phyloP scores from a whole-genome alignment of 768 basidiomycete species.

The Grammothele lineata region DNA sequence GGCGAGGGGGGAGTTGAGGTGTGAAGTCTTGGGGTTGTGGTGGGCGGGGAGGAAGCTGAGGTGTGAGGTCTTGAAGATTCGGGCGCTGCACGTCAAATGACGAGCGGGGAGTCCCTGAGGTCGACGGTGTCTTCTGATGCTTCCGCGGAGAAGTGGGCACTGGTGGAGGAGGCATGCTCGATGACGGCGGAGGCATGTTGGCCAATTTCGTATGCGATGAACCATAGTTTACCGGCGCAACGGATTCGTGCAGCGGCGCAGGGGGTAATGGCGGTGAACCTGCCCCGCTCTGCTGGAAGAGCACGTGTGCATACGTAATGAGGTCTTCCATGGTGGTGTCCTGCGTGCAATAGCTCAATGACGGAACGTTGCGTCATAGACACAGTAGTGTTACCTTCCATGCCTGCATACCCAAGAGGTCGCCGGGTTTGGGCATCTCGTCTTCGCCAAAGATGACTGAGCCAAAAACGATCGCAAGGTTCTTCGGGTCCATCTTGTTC shows the following conservation, averaged over 20 bases:
- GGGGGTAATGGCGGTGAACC: conserved; percentile 63
- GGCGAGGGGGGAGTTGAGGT: conserved; percentile 64
- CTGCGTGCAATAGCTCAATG: conserved; percentile 26
- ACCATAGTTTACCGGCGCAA: conserved; percentile 57
- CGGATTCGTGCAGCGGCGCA: conserved; percentile 61
- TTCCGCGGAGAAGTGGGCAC: conserved; percentile 18
- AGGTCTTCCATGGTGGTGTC: conserved; percentile 82
- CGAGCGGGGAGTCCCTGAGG: conserved; percentile 2
- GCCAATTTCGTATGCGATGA: conserved; percentile 66
- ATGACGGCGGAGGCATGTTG: conserved; percentile 41
- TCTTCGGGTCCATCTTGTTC: conserved; percentile 95
- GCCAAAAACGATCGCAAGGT: conserved; percentile 88
- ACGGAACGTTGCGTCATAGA: not conserved
- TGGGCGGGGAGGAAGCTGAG: conserved; percentile 64
- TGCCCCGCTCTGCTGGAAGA: conserved; percentile 49
- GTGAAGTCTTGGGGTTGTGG: conserved; percentile 52
- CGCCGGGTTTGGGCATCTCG: conserved; percentile 70
- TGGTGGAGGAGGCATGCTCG: conserved; percentile 39
- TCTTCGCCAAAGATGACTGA: conserved; percentile 90
- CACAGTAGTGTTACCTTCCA: conserved; percentile 51
- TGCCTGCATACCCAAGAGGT: conserved; percentile 70
- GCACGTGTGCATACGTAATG: conserved; percentile 59
- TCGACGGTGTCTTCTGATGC: conserved; percentile 3
- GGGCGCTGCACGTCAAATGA: conserved; percentile 8
- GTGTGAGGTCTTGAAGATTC: conserved; percentile 54